These are phyloP conservation scores for Tremella yokohamensis DNA, from an alignment of 768 basidiomycete species.

Conservation along the genomic window DNA sequence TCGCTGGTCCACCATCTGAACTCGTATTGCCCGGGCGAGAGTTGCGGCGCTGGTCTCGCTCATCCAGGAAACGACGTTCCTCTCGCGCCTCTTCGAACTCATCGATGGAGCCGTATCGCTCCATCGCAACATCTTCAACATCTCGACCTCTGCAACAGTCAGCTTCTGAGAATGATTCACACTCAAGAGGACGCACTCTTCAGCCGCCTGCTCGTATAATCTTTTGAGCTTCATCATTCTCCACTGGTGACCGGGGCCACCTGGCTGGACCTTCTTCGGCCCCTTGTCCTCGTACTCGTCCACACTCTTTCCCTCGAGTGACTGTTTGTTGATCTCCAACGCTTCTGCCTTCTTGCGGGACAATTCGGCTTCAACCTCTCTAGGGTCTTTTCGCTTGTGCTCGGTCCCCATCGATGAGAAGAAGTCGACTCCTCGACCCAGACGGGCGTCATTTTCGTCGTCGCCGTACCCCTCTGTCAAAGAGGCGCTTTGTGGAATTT, in stretches of 20 bases:
- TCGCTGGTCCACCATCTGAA: constrained; percentile 48
- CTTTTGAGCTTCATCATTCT: constrained; percentile 93
- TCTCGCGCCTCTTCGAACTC: constrained; percentile 86
- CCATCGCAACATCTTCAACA: constrained; percentile 65
- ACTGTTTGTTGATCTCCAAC: constrained; percentile 51
- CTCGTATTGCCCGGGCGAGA: constrained; percentile 51
- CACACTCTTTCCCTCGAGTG: constrained; percentile 56
- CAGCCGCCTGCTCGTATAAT: constrained; percentile 83
- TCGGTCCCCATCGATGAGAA: constrained; percentile 84
- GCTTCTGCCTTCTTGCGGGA: constrained; percentile 60
- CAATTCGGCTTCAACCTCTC: constrained; percentile 62
- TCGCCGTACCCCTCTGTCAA: constrained; percentile 53
- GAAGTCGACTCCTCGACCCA: constrained; percentile 71
- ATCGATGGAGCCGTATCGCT: constrained; percentile 78
- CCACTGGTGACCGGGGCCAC: constrained; percentile 92
- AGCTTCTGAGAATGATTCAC: constrained; percentile 8
- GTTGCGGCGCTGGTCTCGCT: constrained; percentile 63
- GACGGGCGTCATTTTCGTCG: constrained; percentile 53
- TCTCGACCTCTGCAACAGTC: constrained; percentile 28
- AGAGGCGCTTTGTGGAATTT: constrained; percentile 33
- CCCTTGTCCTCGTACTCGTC: constrained; percentile 54
- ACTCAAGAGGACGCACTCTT: constrained; percentile 57
- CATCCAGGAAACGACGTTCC: constrained; percentile 79
- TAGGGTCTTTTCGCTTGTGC: constrained; percentile 57
- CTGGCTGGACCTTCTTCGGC: constrained; percentile 62